Conservation (phyloP, 768 basidiomycete genomes). For the Agrocybe praecox region DNA sequence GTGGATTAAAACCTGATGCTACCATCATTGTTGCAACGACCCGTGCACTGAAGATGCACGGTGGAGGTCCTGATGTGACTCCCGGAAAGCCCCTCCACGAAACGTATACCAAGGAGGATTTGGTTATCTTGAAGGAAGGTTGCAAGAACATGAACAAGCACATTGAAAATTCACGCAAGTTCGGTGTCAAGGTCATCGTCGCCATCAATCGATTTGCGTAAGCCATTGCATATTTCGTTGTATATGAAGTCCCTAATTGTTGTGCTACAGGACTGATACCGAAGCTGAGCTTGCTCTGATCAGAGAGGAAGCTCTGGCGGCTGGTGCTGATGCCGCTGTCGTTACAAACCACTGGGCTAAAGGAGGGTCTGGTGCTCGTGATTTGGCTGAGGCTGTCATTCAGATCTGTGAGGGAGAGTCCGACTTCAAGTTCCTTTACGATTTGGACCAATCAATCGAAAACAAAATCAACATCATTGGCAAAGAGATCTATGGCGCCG, state of each 20-base stretch:
- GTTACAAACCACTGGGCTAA: slow-evolving; percentile 98
- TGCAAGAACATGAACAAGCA: slow-evolving; percentile 93
- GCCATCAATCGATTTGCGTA: slow-evolving; percentile 95
- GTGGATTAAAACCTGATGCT: slow-evolving; percentile 91
- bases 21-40: slow-evolving; percentile 97
- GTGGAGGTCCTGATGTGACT: slow-evolving; percentile 94
- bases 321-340: slow-evolving; percentile 93
- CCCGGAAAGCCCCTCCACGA: slow-evolving; percentile 94
- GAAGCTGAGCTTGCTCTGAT: slow-evolving; percentile 87
- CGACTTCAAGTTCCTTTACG: slow-evolving; percentile 92
- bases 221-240: slow-evolving; percentile 30
- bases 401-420: slow-evolving; percentile 81
- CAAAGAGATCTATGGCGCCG: slow-evolving; percentile 92
- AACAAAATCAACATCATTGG: slow-evolving; percentile 89
- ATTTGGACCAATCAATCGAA: slow-evolving; percentile 78
- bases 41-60: slow-evolving; percentile 99
- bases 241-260: slow-evolving; percentile 1
- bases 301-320: slow-evolving; percentile 74
- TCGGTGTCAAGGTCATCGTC: slow-evolving; percentile 94
- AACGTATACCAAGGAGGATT: slow-evolving; percentile 92
- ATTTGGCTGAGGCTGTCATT: slow-evolving; percentile 92
- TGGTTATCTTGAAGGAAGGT: slow-evolving; percentile 86
- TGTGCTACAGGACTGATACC: slow-evolving; percentile 72
- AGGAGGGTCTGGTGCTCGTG: slow-evolving; percentile 88
- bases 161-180: slow-evolving; percentile 93